Evolutionary conservation across 2,329 filamentous ascomycete genomes (phyloP).

Genomic region (Lasiodiplodia sp.): DNA sequence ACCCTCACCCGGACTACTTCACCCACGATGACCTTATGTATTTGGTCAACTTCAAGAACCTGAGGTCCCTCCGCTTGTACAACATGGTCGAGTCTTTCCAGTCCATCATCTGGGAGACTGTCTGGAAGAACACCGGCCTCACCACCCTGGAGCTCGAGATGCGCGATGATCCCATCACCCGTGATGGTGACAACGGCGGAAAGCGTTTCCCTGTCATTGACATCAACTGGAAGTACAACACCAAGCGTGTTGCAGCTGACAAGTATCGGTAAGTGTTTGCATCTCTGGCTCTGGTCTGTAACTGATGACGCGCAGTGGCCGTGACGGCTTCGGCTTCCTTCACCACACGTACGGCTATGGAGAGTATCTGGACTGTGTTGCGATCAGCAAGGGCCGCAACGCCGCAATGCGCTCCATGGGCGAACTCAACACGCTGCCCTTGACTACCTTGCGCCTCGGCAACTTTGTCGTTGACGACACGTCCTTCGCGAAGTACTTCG

Average conservation of each 20-base stretch:
- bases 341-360: constrained; percentile 40
- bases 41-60: constrained; percentile 36
- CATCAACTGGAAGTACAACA: constrained; percentile 33
- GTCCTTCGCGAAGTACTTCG: constrained; percentile 35
- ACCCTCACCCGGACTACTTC: constrained; percentile 37
- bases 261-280: constrained; percentile 6
- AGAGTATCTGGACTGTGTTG: constrained; percentile 44
- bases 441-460: constrained; percentile 40
- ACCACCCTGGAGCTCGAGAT: constrained; percentile 40
- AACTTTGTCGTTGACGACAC: constrained; percentile 45
- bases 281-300: neutral
- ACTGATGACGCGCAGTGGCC: constrained; percentile 34
- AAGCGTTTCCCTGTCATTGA: constrained; percentile 36
- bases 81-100: constrained; percentile 40
- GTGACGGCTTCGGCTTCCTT: constrained; percentile 40
- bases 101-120: constrained; percentile 41
- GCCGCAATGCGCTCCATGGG: constrained; percentile 35
- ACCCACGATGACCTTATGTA: constrained; percentile 37
- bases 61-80: constrained; percentile 41
- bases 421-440: constrained; percentile 17
- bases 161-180: constrained; percentile 38
- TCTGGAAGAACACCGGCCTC: constrained; percentile 41
- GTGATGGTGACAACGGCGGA: constrained; percentile 35
- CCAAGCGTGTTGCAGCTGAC: constrained; percentile 33
- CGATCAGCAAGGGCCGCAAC: constrained; percentile 43